Evolutionary conservation across 2,329 filamentous ascomycete species (phyloP), one percentile per base, ranked within the genome.

Genomic region (Aspergillus candidus): DNA sequence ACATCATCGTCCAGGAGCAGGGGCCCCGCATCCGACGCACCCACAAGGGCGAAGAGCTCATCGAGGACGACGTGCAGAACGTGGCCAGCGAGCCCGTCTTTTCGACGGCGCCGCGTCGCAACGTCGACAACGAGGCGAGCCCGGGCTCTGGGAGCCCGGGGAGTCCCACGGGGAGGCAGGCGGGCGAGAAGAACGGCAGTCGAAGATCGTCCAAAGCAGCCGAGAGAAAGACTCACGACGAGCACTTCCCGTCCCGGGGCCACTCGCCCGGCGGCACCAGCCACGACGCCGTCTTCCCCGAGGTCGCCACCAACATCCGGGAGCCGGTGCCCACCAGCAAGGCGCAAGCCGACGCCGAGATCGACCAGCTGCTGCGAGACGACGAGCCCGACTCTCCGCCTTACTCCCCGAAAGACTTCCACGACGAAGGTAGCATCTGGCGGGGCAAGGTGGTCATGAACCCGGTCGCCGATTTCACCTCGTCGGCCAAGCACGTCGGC

Each of bases 1-100:
- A 91, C 36, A 90, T 93, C 37, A 77, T 94, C 30, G 82, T 91
- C 47, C 79, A 88, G 11, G 80, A 86, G 14, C 77, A 80, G 38
- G 88, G 80, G 1, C 86, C 90, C 4, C 82, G 89, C 3, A 83
- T 96, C 44, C 80, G 89, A 57, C 82, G 87, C 54, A 96, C 91
- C 2, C 91, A 97, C 71, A 97, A 97, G 66, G 93, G 93, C 11
- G 90, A 96, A 46, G 93, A 97, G 62, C 67, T 95, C 12, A 77
- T 97, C 12, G 89, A 91, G 49, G 82, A 85, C 36, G 88, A 94
- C 30, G 74, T 69, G 39, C 67, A 74, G 49, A 59, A 61, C 46
- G 69, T 68, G 33, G 60, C 68, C 30, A 66, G 67, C 22, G 73
- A 76, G 48, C 70, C 72, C 6, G 66, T 73, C 30, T 72, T 73